Percentiles rank a stretch among this genome's conserved stretches.
Conservation (phyloP, 2,329 filamentous ascomycete genomes). For the Epichloe baconii region DNA sequence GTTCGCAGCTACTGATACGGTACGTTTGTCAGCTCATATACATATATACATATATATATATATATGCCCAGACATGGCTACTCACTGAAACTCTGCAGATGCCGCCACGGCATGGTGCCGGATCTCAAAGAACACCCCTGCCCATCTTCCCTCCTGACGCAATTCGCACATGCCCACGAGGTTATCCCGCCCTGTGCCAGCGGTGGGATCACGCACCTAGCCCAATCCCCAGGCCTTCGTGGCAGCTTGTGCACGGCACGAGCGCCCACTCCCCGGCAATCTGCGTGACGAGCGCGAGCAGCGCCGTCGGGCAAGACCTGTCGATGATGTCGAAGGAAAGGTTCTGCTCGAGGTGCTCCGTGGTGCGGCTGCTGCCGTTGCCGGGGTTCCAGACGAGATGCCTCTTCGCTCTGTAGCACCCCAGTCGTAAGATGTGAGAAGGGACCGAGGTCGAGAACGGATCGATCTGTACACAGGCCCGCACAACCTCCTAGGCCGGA, state of each 20-base stretch:
- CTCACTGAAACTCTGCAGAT: no score
- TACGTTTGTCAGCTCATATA: no score
- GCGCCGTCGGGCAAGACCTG: not conserved
- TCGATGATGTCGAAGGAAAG: not conserved
- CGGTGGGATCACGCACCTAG: conserved; percentile 1
- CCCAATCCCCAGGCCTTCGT: not conserved
- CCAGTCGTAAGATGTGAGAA: not conserved
- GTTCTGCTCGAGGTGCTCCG: not conserved
- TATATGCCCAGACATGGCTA: no score
- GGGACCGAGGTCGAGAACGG: not conserved
- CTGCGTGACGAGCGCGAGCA: not conserved
- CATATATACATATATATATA: no score
- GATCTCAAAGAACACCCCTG: not conserved
- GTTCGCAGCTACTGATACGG: no score
- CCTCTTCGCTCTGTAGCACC: not conserved
- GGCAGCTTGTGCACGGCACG: not conserved
- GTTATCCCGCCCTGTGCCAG: not conserved
- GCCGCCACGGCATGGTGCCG: not conserved
- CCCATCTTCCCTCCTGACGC: not conserved
- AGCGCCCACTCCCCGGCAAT: not conserved
- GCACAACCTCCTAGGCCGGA: conserved; percentile 1
- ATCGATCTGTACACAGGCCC: not conserved
- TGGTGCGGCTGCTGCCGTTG: not conserved
- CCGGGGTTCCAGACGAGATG: not conserved
- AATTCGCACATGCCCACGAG: conserved; percentile 3